These are phyloP conservation scores for Leishmania turanica DNA, from an alignment of 208 protist genomes.

Conservation along the genomic window DNA sequence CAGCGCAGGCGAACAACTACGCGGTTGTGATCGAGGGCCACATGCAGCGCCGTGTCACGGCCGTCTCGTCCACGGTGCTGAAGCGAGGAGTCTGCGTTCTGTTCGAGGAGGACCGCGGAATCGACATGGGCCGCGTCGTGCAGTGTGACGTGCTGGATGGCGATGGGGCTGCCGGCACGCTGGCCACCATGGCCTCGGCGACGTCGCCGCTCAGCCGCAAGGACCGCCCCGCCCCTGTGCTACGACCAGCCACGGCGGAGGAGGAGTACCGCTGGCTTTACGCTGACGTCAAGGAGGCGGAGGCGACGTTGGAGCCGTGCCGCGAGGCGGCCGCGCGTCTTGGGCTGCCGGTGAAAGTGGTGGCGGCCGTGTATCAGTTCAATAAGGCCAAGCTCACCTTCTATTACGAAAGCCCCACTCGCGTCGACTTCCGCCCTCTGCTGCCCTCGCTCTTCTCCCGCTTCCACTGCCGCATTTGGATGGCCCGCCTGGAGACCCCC, in stretches of 20 bases:
- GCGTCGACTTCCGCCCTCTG: conserved; percentile 81
- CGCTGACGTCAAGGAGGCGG: conserved; percentile 52
- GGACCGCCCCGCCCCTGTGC: conserved; percentile 37
- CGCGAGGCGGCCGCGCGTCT: conserved; percentile 50
- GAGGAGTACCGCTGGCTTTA: conserved; percentile 70
- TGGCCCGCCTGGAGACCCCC: conserved; percentile 37
- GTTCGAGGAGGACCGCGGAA: conserved; percentile 79
- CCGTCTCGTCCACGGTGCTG: conserved; percentile 28
- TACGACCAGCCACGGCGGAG: conserved; percentile 54
- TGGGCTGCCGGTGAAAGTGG: conserved; percentile 58
- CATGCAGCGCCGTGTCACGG: conserved; percentile 32
- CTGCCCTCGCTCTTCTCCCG: conserved; percentile 75
- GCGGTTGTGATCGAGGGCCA: conserved; percentile 58
- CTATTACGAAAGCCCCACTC: conserved; percentile 72
- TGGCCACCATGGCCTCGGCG: conserved; percentile 24
- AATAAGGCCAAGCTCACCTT: conserved; percentile 89
- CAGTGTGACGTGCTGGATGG: conserved; percentile 30
- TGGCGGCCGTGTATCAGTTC: conserved; percentile 87
- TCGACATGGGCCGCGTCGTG: conserved; percentile 79
- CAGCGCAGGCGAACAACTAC: conserved; percentile 17
- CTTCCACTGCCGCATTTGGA: conserved; percentile 90
- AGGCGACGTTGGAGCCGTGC: conserved; percentile 53
- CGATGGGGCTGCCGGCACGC: conserved; percentile 1
- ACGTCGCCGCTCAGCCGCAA: conserved; percentile 30
- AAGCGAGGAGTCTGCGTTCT: conserved; percentile 61